These are phyloP conservation scores for Scheffersomyces stambukii DNA, from an alignment of 1,139 yeast genomes.

Conservation along the genomic window DNA sequence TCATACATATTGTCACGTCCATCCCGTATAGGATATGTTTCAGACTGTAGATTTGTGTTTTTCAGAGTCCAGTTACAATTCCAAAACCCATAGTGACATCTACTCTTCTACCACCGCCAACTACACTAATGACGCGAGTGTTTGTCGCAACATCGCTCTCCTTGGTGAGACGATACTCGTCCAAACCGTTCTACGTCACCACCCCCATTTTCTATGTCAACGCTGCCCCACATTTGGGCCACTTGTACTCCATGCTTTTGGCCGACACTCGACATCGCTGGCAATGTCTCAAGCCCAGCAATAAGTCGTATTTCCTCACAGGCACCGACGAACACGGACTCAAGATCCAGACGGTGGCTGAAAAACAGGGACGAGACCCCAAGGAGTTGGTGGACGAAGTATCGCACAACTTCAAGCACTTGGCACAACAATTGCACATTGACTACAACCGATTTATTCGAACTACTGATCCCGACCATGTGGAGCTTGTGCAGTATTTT, in stretches of 20 bases:
- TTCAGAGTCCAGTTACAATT: too few species aligned
- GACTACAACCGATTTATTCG: conserved; percentile 76
- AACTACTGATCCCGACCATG: conserved; percentile 84
- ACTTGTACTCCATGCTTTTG: conserved; percentile 80
- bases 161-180: too few species aligned
- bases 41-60: too few species aligned
- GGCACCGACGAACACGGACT: conserved; percentile 98
- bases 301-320: conserved; percentile 58
- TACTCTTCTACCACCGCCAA: too few species aligned
- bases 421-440: conserved; percentile 58
- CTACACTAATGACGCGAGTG: too few species aligned
- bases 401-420: conserved; percentile 55
- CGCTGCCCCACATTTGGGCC: conserved; percentile 94
- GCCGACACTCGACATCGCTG: conserved; percentile 79
- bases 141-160: too few species aligned
- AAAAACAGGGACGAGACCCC: conserved; percentile 49
- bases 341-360: conserved; percentile 74
- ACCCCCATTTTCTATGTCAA: conserved; percentile 96
- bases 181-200: conserved; percentile 56
- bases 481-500: conserved; percentile 55
- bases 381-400: conserved; percentile 69
- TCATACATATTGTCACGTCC: not conserved
- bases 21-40: not conserved
- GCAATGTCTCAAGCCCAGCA: conserved; percentile 43
- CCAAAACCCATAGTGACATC: too few species aligned